Base-by-base conservation (phyloP, 2,329 filamentous ascomycete genomes). In the Tolypocladium cylindrosporum region DNA sequence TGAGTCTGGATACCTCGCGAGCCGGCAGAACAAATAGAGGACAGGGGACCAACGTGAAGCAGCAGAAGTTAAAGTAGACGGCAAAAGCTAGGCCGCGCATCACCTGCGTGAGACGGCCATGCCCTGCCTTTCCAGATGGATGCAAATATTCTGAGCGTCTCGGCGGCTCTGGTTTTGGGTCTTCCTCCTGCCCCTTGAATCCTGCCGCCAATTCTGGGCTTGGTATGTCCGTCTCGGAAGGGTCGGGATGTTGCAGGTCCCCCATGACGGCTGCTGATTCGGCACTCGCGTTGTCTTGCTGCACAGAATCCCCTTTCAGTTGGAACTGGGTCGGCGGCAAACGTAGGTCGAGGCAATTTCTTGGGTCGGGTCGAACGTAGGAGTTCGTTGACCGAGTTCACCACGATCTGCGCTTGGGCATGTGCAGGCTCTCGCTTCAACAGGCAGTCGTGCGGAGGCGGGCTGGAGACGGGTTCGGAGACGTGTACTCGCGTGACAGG, bases 51-150 rank as follows among this genome's bases (percentile, higher is more conserved):
- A 77, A 85, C 83, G 74, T 70, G 50, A 80, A 40, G 60, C 74
- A 77, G 61, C 79, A 78, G 19, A 67, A 65, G 19, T 73, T 62
- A 64, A 86, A 85, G 67, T 84, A 86, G 60, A 80, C 40, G 27
- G 66, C 68, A 60, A 84, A 77, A 11, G 75, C 72, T n/a, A 79
- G 55, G 43, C 78, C 78, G n/a, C 84, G 77, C 43, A 85, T 55
- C 31, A 79, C 63, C 63, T 83, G 79, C 60, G 78, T 74, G 16
- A 75, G 64, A 10, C 71, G 68, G 54, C 81, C 78, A 69, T 86
- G 76, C 59, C 80, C 77, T 56, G 76, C 70, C 57, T 77, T 76
- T n/a, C 83, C 83, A 2, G 81, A 81, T 0, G 82, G 82, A 66
- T 86, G 82, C 39, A 62, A 61, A 52, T 52, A 37, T 36, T 31